Evolutionary conservation across 2,329 filamentous ascomycete species (phyloP).

Genomic region (Cercospora brassicicola): DNA sequence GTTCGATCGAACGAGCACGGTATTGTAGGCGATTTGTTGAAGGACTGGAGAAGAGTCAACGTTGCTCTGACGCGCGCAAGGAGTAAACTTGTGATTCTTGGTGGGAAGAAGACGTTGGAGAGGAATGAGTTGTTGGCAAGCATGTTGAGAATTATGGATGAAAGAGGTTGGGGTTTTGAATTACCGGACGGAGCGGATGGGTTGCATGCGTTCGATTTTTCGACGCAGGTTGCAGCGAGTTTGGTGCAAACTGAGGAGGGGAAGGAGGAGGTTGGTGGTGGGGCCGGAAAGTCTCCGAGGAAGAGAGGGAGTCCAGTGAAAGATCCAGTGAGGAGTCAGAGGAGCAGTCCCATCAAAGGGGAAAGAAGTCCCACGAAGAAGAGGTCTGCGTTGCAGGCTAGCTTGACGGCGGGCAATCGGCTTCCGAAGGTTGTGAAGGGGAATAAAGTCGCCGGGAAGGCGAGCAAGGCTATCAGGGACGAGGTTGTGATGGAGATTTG

Average conservation of each 20-base stretch:
- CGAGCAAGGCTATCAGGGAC: conserved; percentile 26
- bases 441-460: conserved; percentile 2
- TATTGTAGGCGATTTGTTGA: conserved; percentile 84
- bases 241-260: conserved; percentile 1
- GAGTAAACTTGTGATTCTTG: conserved; percentile 85
- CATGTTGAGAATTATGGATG: conserved; percentile 76
- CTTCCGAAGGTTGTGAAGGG: conserved; percentile 14
- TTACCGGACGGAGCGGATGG: conserved; percentile 45
- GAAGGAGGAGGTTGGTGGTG: not conserved
- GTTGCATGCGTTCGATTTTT: conserved; percentile 31
- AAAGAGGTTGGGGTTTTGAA: conserved; percentile 76
- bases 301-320: not conserved
- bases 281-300: not conserved
- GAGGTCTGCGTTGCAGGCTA: conserved; percentile 6
- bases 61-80: conserved; percentile 92
- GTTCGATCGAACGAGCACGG: conserved; percentile 82
- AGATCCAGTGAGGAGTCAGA: conserved; percentile 5
- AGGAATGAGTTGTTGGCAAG: conserved; percentile 70
- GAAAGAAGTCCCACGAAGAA: conserved; percentile 1
- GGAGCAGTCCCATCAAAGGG: too few species aligned
- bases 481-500: conserved; percentile 35
- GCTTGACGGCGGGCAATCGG: conserved; percentile 15
- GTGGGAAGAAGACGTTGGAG: conserved; percentile 74
- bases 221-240: conserved; percentile 28
- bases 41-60: conserved; percentile 91